Conservation (phyloP, 345 rosid genomes). For the Eucalyptus pauciflora region DNA sequence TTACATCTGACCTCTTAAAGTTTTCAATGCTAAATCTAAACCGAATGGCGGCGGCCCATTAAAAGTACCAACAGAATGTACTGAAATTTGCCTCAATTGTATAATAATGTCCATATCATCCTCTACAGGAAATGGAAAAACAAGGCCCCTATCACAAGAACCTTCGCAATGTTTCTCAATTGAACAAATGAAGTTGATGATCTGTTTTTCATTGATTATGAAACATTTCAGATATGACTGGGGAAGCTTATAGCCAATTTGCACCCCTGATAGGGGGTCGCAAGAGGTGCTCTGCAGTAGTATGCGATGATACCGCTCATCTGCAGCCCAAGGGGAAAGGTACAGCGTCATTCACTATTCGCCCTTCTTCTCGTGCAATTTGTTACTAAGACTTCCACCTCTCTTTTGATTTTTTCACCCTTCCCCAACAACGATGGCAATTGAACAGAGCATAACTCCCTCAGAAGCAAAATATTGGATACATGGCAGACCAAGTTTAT, state of each 20-base stretch:
- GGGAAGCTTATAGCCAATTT: neutral
- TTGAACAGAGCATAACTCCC: neutral
- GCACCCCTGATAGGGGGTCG: neutral
- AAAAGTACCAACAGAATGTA: neutral
- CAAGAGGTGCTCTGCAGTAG: neutral
- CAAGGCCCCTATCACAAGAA: neutral
- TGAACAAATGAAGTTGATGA: neutral
- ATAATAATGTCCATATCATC: neutral
- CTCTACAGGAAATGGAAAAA: neutral
- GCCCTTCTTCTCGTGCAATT: neutral
- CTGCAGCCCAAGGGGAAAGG: neutral
- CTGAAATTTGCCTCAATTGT: neutral
- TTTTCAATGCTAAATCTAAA: neutral
- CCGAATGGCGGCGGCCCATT: neutral
- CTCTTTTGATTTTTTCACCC: neutral
- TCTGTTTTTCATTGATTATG: neutral
- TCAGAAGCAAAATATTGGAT: neutral
- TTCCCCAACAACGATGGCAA: neutral
- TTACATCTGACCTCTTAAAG: neutral
- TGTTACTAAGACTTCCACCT: neutral
- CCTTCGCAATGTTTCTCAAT: neutral
- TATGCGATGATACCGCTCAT: neutral
- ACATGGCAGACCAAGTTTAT: conserved; percentile 2
- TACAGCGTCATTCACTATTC: neutral
- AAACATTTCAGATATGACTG: neutral